These are phyloP conservation scores for Rhizopogon roseolus DNA, from an alignment of 768 basidiomycete genomes.

Conservation along the genomic window DNA sequence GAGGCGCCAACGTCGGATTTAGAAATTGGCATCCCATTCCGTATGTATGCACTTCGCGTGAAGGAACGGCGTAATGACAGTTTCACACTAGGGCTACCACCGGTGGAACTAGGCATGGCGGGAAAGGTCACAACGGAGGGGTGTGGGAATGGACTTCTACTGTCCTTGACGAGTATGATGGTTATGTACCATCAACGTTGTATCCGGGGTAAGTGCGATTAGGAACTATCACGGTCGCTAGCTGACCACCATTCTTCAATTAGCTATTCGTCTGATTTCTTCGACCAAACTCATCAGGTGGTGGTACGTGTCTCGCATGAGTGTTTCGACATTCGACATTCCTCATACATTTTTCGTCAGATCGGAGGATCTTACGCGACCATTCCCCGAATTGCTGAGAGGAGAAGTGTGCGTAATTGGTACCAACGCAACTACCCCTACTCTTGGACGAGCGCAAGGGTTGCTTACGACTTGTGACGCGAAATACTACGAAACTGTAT, in stretches of 20 bases:
- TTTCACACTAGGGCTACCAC: conserved; percentile 54
- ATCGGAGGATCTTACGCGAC: conserved; percentile 90
- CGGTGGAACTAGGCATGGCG: conserved; percentile 44
- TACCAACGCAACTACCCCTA: conserved; percentile 91
- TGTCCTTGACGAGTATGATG: conserved; percentile 61
- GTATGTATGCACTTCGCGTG: conserved; percentile 40
- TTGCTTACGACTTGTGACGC: conserved; percentile 47
- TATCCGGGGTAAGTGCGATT: conserved; percentile 73
- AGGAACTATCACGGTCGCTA: background rate
- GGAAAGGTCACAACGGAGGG: conserved; percentile 84
- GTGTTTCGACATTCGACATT: background rate
- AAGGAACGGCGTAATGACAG: background rate
- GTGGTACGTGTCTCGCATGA: conserved; percentile 55
- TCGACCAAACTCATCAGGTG: conserved; percentile 80
- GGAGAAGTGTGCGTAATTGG: conserved; percentile 82
- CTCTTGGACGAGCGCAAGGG: conserved; percentile 76
- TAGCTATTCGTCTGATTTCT: conserved; percentile 86
- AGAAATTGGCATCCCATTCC: conserved; percentile 92
- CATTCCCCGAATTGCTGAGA: conserved; percentile 73
- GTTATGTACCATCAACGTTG: conserved; percentile 66
- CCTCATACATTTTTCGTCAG: conserved; percentile 32
- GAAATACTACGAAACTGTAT: too few relatives aligned
- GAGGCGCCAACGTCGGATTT: conserved; percentile 81
- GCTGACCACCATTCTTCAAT: background rate
- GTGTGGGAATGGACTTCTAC: conserved; percentile 99